Percentiles rank a stretch among this genome's conserved stretches.
These are phyloP conservation scores for Singerocomus inundabilis DNA, from an alignment of 1,284 basidiomycete species.

Conservation along the genomic window DNA sequence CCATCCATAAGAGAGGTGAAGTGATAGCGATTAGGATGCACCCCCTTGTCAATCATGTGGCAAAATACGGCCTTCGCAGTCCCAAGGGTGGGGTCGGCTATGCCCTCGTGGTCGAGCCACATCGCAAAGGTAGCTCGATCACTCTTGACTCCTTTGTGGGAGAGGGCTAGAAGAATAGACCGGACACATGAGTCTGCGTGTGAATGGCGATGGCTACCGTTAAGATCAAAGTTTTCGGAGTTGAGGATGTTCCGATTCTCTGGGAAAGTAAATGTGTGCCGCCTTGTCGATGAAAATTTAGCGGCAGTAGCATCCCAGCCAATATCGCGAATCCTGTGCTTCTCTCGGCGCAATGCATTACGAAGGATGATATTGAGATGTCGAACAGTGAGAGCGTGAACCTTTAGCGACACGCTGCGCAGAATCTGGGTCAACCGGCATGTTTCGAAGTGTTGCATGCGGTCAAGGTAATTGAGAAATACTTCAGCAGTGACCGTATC, in stretches of 20 bases:
- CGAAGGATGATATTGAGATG: slow-evolving; percentile 53
- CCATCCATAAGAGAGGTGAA: slow-evolving; percentile 71
- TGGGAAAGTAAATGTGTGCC: slow-evolving; percentile 11
- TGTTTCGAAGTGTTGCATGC: slow-evolving; percentile 41
- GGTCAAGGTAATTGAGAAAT: slow-evolving; percentile 50
- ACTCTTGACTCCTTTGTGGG: slow-evolving; percentile 45
- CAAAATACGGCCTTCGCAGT: slow-evolving; percentile 53
- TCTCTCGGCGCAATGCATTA: slow-evolving; percentile 48
- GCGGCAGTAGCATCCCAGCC: slow-evolving; percentile 52
- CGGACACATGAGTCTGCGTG: slow-evolving; percentile 39
- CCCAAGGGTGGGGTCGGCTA: slow-evolving; percentile 48
- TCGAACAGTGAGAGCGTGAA: slow-evolving; percentile 43
- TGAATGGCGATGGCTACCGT: slow-evolving; percentile 42
- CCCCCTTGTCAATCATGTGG: slow-evolving; percentile 57
- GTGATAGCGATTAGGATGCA: slow-evolving; percentile 67
- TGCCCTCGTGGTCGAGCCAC: slow-evolving; percentile 60
- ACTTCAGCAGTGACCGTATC: slow-evolving; percentile 54
- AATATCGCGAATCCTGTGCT: slow-evolving; percentile 39
- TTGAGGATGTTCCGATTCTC: slow-evolving; percentile 27
- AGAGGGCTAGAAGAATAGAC: slow-evolving; percentile 49
- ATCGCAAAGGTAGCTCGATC: slow-evolving; percentile 57
- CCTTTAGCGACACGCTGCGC: slow-evolving; percentile 39
- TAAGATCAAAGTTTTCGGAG: slow-evolving; percentile 45
- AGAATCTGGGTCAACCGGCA: slow-evolving; percentile 47
- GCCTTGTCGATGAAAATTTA: slow-evolving; percentile 37